Evolutionary conservation across 306 rosid genomes (phyloP).

Genomic region (Fragaria iinumae): DNA sequence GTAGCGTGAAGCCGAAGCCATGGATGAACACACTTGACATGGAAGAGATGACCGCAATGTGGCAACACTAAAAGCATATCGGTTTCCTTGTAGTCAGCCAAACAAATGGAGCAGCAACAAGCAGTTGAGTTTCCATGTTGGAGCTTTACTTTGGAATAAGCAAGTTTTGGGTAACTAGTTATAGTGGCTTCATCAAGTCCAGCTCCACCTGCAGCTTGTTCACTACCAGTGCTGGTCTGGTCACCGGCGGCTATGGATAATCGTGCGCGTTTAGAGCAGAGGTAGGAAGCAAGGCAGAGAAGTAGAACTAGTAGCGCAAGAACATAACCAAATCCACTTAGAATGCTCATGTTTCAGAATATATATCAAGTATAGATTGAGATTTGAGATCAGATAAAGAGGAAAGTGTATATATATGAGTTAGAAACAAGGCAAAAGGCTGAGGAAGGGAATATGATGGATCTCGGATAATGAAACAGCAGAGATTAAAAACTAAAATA

Average conservation of each 20-base stretch:
- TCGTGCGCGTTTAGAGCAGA: neutral
- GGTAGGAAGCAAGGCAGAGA: neutral
- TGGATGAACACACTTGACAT: constrained; percentile 50
- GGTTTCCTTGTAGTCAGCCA: constrained; percentile 49
- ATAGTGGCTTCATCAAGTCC: constrained; percentile 24
- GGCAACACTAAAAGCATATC: constrained; percentile 47
- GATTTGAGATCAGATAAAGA: neutral
- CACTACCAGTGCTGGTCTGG: neutral
- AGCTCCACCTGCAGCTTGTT: neutral
- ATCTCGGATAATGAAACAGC: neutral
- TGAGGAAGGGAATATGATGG: neutral
- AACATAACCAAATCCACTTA: neutral
- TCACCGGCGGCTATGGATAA: neutral
- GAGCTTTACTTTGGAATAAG: constrained; percentile 36
- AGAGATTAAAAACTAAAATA: neutral
- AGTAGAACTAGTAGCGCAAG: neutral
- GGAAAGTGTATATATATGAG: neutral
- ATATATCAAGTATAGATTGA: neutral
- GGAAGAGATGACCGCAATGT: constrained; percentile 57
- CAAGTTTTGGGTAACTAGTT: constrained; percentile 29
- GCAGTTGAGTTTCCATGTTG: constrained; percentile 15
- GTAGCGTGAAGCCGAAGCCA: constrained; percentile 51
- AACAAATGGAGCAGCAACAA: constrained; percentile 47
- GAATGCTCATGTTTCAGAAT: neutral
- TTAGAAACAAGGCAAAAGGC: constrained; percentile 1